Conservation (phyloP, 306 rosid genomes). For the Canavalia gladiata region DNA sequence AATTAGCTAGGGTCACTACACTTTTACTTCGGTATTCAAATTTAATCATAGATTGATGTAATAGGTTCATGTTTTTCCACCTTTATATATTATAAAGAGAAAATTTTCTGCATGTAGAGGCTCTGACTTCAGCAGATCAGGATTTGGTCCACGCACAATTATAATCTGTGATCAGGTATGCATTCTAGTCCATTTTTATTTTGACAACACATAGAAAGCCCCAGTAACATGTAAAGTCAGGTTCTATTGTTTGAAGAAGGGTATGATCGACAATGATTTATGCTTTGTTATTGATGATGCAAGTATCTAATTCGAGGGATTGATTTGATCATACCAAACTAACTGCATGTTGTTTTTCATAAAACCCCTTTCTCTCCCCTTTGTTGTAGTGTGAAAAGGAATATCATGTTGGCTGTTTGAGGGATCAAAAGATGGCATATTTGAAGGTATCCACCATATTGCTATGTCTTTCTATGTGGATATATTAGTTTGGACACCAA, state of each 20-base stretch:
- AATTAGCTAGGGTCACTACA: conserved; percentile 15
- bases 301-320: conserved; percentile 24
- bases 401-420: conserved; percentile 96
- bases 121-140: conserved; percentile 95
- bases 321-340: conserved; percentile 34
- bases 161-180: conserved; percentile 97
- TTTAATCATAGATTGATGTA: conserved; percentile 41
- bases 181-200: conserved; percentile 25
- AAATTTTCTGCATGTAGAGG: conserved; percentile 62
- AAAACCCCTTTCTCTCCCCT: not conserved
- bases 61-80: conserved; percentile 3
- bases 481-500: conserved; percentile 24
- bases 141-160: conserved; percentile 98
- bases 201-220: conserved; percentile 40
- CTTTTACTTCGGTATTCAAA: conserved; percentile 29
- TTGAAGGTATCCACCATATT: conserved; percentile 69
- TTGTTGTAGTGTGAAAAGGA: conserved; percentile 92
- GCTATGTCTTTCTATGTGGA: conserved; percentile 43
- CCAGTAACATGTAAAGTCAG: conserved; percentile 7
- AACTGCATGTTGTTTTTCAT: conserved; percentile 26
- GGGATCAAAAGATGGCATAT: conserved; percentile 96
- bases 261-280: conserved; percentile 37
- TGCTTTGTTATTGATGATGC: conserved; percentile 27
- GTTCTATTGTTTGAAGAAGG: conserved; percentile 39
- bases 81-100: conserved; percentile 41